Evolutionary conservation across 2,329 filamentous ascomycete species (phyloP).

Genomic region (Paracorniculantispora psalliotae): DNA sequence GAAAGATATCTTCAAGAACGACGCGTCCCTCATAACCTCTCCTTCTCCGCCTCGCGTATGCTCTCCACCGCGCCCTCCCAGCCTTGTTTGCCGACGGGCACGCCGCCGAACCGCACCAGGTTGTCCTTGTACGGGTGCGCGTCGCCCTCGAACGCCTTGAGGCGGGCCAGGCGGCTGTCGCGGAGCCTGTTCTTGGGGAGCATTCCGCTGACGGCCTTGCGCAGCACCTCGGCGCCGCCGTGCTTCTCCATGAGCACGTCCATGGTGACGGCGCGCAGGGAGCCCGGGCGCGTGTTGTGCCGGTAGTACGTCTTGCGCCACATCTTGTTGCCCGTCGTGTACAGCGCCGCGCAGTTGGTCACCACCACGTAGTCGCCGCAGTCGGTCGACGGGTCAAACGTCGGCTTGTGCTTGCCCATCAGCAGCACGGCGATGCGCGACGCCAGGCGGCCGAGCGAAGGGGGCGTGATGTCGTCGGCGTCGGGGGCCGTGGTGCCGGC

Average conservation of each 20-base stretch:
- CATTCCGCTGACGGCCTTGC: conserved; percentile 94
- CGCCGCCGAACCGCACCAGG: conserved; percentile 65
- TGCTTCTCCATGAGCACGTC: conserved; percentile 91
- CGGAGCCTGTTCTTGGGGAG: conserved; percentile 92
- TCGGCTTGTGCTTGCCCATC: conserved; percentile 99
- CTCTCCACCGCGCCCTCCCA: conserved; percentile 49
- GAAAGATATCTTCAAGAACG: not conserved
- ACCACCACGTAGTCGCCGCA: conserved; percentile 99
- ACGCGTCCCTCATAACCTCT: conserved; percentile 42
- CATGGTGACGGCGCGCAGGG: conserved; percentile 85
- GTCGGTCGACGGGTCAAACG: conserved; percentile 94
- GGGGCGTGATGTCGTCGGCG: conserved; percentile 51
- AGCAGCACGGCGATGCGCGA: conserved; percentile 80
- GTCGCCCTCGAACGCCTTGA: conserved; percentile 95
- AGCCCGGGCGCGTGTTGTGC: conserved; percentile 86
- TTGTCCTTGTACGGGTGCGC: conserved; percentile 91
- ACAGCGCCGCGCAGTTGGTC: conserved; percentile 78
- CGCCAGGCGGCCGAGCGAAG: conserved; percentile 84
- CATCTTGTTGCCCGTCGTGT: conserved; percentile 87
- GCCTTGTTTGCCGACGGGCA: conserved; percentile 47
- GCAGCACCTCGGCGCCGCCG: conserved; percentile 85
- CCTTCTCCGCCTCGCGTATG: conserved; percentile 44
- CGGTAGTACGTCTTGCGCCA: conserved; percentile 94
- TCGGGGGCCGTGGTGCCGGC: not conserved
- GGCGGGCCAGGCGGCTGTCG: conserved; percentile 76